Conservation (phyloP, 495 filamentous ascomycete species). For the Penicillium goetzii region DNA sequence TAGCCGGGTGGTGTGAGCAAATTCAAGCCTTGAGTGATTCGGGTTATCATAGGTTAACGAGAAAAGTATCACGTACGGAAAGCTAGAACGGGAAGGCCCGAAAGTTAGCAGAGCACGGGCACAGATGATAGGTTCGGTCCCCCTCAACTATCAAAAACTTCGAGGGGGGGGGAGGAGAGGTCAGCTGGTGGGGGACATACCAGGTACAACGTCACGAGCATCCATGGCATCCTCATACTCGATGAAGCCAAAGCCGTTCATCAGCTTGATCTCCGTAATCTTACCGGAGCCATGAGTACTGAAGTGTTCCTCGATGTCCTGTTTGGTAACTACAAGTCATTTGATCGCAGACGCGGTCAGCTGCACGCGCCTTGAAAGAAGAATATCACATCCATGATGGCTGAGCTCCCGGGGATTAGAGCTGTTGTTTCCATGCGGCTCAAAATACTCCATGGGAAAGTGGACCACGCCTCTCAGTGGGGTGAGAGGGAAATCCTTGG, state of each 20-base stretch:
- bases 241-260: constrained; percentile 99
- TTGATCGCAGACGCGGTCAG: constrained; percentile 28
- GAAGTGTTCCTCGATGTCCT: constrained; percentile 95
- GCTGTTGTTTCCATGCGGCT: constrained; percentile 6
- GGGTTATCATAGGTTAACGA: not conserved
- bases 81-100: constrained; percentile 36
- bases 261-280: constrained; percentile 98
- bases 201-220: constrained; percentile 94
- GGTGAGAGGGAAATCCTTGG: constrained; percentile 18
- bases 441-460: constrained; percentile 13
- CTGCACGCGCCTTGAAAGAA: constrained; percentile 9
- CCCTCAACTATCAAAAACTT: not conserved
- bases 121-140: not conserved
- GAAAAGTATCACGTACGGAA: constrained; percentile 51
- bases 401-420: not conserved
- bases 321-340: constrained; percentile 77
- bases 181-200: constrained; percentile 53
- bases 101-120: constrained; percentile 22
- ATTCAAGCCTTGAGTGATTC: not conserved
- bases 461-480: constrained; percentile 13
- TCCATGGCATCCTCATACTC: constrained; percentile 98
- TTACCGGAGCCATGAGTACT: constrained; percentile 92
- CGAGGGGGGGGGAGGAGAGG: not conserved
- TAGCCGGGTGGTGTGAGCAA: constrained; percentile 15
- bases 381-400: constrained; percentile 4